Percentiles rank a stretch among this genome's conserved stretches.
These are phyloP conservation scores for Kwoniella sp. DNA, from an alignment of 768 basidiomycete genomes.

Conservation along the genomic window DNA sequence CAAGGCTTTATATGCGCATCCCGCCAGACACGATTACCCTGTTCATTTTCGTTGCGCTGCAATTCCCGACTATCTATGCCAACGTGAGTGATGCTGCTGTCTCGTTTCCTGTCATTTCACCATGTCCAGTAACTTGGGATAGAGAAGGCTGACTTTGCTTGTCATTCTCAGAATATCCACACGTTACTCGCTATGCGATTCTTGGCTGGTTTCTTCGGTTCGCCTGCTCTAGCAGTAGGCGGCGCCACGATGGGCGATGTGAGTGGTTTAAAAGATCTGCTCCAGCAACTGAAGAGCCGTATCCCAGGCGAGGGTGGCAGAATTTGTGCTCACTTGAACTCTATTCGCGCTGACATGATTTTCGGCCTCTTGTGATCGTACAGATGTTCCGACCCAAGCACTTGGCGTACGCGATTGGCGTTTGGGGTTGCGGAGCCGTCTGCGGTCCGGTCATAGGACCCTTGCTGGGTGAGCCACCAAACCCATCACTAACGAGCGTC, in stretches of 20 bases:
- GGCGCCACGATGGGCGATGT: conserved; percentile 32
- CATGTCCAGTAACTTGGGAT: no score
- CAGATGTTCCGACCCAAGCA: conserved; percentile 54
- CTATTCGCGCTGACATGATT: no score
- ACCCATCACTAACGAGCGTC: no score
- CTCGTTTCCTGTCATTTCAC: background rate
- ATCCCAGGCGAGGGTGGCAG: no score
- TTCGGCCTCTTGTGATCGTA: no score
- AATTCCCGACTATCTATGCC: conserved; percentile 24
- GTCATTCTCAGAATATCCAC: conserved; percentile 60
- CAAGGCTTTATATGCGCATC: no score
- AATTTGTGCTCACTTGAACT: no score
- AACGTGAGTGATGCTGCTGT: no score
- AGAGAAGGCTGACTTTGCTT: background rate
- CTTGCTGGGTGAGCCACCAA: background rate
- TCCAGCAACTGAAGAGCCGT: no score
- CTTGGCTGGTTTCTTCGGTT: conserved; percentile 67
- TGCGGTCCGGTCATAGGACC: conserved; percentile 14
- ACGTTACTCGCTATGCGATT: conserved; percentile 68
- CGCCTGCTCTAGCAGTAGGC: conserved; percentile 39
- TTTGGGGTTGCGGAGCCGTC: conserved; percentile 22
- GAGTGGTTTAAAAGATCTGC: background rate
- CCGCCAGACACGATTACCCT: conserved; percentile 13
- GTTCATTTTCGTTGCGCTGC: conserved; percentile 17
- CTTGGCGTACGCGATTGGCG: conserved; percentile 27